Conservation (phyloP, 257 asterid species). For the Solanum neorickii region DNA sequence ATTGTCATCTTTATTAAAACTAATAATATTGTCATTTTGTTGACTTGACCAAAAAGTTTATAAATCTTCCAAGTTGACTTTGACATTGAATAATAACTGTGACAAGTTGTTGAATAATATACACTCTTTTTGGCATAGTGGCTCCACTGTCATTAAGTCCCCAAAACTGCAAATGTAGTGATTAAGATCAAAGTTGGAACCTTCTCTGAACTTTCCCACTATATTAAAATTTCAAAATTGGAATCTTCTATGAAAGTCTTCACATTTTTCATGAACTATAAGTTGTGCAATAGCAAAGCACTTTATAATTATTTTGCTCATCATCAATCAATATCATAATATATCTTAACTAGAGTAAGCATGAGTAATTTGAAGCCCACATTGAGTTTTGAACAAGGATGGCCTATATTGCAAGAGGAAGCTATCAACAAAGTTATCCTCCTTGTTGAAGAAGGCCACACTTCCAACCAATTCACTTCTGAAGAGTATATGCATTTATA, state of each 20-base stretch:
- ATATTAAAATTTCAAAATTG: not conserved
- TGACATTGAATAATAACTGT: not conserved
- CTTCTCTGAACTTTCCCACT: not conserved
- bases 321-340: not conserved
- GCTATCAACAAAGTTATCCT: conserved; percentile 16
- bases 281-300: not conserved
- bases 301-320: not conserved
- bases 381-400: conserved; percentile 23
- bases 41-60: not conserved
- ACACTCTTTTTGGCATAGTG: not conserved
- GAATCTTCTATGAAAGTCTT: not conserved
- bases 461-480: conserved; percentile 3
- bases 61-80: not conserved
- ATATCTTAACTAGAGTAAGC: not conserved
- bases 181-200: not conserved
- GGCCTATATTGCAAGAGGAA: conserved; percentile 25
- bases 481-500: conserved; percentile 17
- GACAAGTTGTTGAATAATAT: not conserved
- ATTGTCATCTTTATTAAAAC: not conserved
- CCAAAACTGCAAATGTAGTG: not conserved
- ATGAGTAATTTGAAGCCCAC: not conserved
- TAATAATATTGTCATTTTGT: not conserved
- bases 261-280: not conserved
- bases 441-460: conserved; percentile 5
- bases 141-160: not conserved